Conservation (phyloP, 169 alveolate genomes). For the Plasmodium coatneyi region DNA sequence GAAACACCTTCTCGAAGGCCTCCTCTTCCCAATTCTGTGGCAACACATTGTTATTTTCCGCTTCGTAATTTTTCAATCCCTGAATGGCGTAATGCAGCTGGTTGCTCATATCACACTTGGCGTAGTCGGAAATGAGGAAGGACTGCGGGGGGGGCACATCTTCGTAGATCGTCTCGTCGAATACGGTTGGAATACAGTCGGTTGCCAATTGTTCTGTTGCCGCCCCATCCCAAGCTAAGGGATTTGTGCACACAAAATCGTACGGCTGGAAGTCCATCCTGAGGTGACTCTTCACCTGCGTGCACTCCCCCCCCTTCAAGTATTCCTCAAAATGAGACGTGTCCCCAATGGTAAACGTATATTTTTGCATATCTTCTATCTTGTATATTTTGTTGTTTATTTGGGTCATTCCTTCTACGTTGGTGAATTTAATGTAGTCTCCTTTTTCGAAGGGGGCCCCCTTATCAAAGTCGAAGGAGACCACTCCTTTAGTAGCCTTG, state of each 20-base stretch:
- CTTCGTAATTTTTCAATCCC: constrained; percentile 47
- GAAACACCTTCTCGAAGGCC: constrained; percentile 65
- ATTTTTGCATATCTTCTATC: constrained; percentile 89
- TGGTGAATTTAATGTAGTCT: constrained; percentile 94
- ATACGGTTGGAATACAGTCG: no score
- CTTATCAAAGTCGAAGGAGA: constrained; percentile 47
- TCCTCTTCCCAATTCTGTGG: constrained; percentile 31
- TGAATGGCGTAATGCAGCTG: constrained; percentile 37
- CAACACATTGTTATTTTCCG: neutral
- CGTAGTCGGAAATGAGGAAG: constrained; percentile 38
- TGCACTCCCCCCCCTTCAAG: constrained; percentile 44
- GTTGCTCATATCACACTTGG: constrained; percentile 37
- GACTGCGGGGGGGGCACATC: neutral
- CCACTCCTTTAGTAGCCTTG: constrained; percentile 73
- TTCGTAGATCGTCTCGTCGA: neutral
- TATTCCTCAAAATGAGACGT: constrained; percentile 85
- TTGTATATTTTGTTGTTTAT: constrained; percentile 93
- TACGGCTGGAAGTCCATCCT: constrained; percentile 43
- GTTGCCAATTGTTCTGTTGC: neutral
- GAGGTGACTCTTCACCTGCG: constrained; percentile 37
- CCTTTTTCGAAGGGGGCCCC: constrained; percentile 93
- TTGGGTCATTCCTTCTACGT: constrained; percentile 97
- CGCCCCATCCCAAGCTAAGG: neutral
- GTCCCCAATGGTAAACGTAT: constrained; percentile 93
- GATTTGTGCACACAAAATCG: constrained; percentile 13